phyloP scores from a whole-genome alignment of 2,329 filamentous ascomycete genomes.

The Kalaharituber pfeilii region DNA sequence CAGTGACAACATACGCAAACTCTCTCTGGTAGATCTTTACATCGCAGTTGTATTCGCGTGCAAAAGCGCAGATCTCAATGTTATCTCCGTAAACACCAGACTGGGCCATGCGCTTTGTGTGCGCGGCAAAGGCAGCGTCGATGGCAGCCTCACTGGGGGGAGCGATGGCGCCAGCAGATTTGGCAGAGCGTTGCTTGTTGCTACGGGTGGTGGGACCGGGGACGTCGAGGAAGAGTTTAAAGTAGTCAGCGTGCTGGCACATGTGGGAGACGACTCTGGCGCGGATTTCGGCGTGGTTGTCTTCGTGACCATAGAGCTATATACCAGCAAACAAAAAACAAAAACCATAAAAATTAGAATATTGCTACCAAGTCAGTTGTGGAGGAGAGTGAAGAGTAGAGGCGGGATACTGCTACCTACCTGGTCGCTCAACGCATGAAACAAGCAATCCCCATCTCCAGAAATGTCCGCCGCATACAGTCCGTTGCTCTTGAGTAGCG shows the following conservation, averaged over 20 bases:
- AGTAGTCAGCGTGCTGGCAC: conserved; percentile 41
- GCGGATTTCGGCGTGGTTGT: conserved; percentile 41
- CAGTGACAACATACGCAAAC: conserved; percentile 35
- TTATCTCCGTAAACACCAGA: conserved; percentile 48
- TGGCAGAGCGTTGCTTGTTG: conserved; percentile 33
- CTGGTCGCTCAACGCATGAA: conserved; percentile 22
- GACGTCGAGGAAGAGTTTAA: conserved; percentile 45
- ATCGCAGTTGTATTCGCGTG: conserved; percentile 42
- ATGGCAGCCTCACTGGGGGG: conserved; percentile 38
- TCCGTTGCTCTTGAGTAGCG: conserved; percentile 38
- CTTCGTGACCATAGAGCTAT: conserved; percentile 45
- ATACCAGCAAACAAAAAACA: conserved; percentile 50
- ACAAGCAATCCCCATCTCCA: conserved; percentile 42
- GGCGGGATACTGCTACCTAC: conserved; percentile 11
- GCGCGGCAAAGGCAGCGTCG: conserved; percentile 36
- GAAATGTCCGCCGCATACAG: conserved; percentile 42
- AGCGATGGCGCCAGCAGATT: conserved; percentile 31
- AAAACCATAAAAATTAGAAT: conserved; percentile 34
- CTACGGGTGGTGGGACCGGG: conserved; percentile 32
- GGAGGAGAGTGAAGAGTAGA: no score
- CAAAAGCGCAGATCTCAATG: conserved; percentile 50
- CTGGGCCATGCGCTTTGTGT: conserved; percentile 42
- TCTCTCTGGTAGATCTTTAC: conserved; percentile 44
- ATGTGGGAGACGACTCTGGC: conserved; percentile 42
- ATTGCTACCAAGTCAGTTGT: no score